These are phyloP conservation scores for Lipomyces yamadae DNA, from an alignment of 805 yeast genomes.

Conservation along the genomic window DNA sequence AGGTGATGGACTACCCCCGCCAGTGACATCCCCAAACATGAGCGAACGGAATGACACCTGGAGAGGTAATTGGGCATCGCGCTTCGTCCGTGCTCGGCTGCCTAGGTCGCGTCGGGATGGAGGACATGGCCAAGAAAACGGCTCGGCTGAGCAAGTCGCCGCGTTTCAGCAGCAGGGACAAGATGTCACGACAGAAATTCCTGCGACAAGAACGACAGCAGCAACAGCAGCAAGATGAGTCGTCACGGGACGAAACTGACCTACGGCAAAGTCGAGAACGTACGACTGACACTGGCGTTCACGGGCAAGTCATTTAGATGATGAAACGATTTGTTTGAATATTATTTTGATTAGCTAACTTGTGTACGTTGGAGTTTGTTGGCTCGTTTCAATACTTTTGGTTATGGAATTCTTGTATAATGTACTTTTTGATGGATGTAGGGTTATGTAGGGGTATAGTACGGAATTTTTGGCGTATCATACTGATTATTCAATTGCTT, in stretches of 20 bases:
- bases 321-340: not conserved
- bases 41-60: not conserved
- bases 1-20: not conserved
- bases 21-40: conserved; percentile 3
- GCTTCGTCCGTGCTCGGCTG: conserved; percentile 6
- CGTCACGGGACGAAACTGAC: not conserved
- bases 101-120: conserved; percentile 6
- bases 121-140: not conserved
- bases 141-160: not conserved
- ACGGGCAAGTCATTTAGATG: conserved; percentile 4
- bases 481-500: not conserved
- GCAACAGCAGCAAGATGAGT: not conserved
- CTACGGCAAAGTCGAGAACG: not conserved
- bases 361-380: not conserved
- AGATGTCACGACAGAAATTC: not conserved
- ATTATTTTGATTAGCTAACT: not conserved
- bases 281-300: not conserved
- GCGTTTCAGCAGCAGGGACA: not conserved
- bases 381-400: not conserved
- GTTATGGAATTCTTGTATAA: not conserved
- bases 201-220: not conserved
- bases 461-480: not conserved
- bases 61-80: not conserved
- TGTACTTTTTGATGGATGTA: not conserved
- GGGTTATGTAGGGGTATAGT: not conserved